These are phyloP conservation scores for Sporothrix pallida DNA, from an alignment of 2,329 filamentous ascomycete genomes.

Conservation along the genomic window DNA sequence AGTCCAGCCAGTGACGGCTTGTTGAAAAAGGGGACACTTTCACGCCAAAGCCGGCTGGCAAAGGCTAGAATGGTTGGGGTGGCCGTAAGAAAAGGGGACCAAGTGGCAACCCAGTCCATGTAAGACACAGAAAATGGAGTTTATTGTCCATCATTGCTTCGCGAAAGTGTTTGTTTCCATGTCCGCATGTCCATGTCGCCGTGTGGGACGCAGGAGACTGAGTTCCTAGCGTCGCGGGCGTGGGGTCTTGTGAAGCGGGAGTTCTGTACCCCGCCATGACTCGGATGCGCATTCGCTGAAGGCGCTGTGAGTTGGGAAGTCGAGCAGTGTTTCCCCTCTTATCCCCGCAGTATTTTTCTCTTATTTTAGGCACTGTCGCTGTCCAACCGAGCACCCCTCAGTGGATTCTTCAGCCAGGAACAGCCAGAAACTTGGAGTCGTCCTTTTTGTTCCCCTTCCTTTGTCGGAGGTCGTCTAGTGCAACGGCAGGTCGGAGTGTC, in stretches of 20 bases:
- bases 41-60: constrained; percentile 10
- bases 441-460: too few relatives aligned
- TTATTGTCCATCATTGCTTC: neutral
- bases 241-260: constrained; percentile 4
- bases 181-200: too few relatives aligned
- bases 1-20: neutral
- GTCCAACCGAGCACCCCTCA: neutral
- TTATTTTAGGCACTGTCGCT: neutral
- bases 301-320: neutral
- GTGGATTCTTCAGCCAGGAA: neutral
- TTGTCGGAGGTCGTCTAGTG: neutral
- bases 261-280: constrained; percentile 22
- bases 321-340: neutral
- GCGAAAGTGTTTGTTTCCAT: neutral
- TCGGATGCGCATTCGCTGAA: neutral
- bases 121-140: neutral
- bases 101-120: neutral
- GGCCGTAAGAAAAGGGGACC: neutral
- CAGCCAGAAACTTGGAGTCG: neutral
- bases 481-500: constrained; percentile 24
- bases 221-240: constrained; percentile 3
- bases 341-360: neutral
- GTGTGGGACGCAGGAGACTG: neutral
- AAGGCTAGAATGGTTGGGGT: neutral
- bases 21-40: neutral